Evolutionary conservation across 192 early-diverging fungal genomes (phyloP), one percentile per base, ranked within the genome.

Genomic region (Pilobolus umbonatus): DNA sequence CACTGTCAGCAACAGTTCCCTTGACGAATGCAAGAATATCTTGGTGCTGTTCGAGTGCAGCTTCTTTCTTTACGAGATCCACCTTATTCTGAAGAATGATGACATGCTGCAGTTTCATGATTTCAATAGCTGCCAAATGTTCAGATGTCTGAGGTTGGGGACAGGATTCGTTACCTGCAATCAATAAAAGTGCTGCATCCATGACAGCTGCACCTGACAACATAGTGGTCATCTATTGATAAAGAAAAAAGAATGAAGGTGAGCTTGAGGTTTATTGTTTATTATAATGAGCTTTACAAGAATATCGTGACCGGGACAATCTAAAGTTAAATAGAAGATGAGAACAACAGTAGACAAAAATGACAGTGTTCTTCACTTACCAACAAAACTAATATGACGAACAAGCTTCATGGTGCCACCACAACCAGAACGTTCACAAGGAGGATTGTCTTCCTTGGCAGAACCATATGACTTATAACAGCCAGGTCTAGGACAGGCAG

Each of bases 251-350:
- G n/a, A n/a, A n/a, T n/a, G n/a, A n/a, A n/a, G n/a, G n/a, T n/a
- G n/a, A n/a, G n/a, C n/a, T n/a, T n/a, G n/a, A n/a, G n/a, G n/a
- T n/a, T n/a, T n/a, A n/a, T n/a, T n/a, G n/a, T n/a, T 2, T 26
- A 36, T 48, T 21, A 15, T 51, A 4, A 9, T 52, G 17, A 31
- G 22, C 22, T 54, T 34, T 54, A 54, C 51, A 61, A 97, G 88
- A 89, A 98, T 91, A 78, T 99, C 96, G 91, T 99, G 95, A 40
- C 96, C 96, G 26, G 96, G 95, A 72, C 96, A 97, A 78, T 98
- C 96, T 54, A 36, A 14, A 10, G 15, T 42, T 2, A 48, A 14
- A 15, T 89, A 28, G 9, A 49, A 11, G 8, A 49, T 1, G 8
- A 49, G 24, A 24, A 28, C 15, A 28, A n/a, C 15, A n/a, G n/a